Base-by-base conservation (phyloP, 1,284 basidiomycete species). In the Puccinia novopanici region DNA sequence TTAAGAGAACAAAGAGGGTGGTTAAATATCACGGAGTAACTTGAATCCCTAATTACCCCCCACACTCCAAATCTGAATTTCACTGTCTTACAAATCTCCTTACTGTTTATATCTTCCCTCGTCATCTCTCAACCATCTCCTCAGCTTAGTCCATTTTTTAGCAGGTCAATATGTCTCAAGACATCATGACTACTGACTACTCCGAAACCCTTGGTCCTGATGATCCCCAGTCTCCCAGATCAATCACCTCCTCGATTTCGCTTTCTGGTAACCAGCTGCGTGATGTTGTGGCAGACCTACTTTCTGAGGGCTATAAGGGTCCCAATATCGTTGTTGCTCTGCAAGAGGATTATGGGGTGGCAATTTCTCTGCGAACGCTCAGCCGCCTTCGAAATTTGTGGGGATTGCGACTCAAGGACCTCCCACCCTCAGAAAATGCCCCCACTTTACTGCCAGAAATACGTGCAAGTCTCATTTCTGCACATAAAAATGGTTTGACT, bases 401-500 rank as follows among this genome's bases (percentile, higher is more conserved):
- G 59, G 27, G 59, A 6, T 15, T 61, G 15, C 30, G 30, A 2
- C 17, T 6, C 59, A 61, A 3, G 3, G 59, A 61, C 59, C 34
- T 61, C 9, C 59, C 59, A 9, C 59, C 59, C 59, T 2, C 27
- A 19, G 59, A 61, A 57, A 30, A 6, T 24, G 9, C 24, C 15
- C 55, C 55, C 15, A 10, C 5, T 61, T 19, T 37, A 61, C 27
- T 37, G 5, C 59, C 59, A 34, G 9, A 13, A 61, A 61, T 37
- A 15, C 30, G 59, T 19, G 59, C 59, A 6, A 37, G 59, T 37
- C 59, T 61, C 30, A 61, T 61, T 37, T 61, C 59, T 12, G 59
- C 59, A 34, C 59, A 61, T 19, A n/a, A 61, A 37, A 61, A 61
- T 37, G 59, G 59, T 15, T 37, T 61, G 59, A 61, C 34, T 10